Evolutionary conservation across 2,329 filamentous ascomycete species (phyloP).

Genomic region (Colletotrichum chlorophyti): DNA sequence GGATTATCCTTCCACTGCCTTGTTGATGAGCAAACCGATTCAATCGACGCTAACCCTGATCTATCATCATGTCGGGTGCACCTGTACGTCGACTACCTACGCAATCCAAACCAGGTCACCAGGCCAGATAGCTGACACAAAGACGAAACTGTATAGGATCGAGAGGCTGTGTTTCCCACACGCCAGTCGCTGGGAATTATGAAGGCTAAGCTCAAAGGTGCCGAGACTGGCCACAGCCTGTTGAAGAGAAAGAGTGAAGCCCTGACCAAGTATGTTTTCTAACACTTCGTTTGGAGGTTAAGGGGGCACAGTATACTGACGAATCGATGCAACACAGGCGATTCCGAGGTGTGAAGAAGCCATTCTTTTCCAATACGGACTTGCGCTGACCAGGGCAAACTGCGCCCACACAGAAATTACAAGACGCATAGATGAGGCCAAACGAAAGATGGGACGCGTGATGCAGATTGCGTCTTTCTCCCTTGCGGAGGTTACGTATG

Average conservation of each 20-base stretch:
- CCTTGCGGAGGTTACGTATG: slow-evolving; percentile 95
- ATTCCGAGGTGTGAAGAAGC: slow-evolving; percentile 73
- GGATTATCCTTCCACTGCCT: too few relatives aligned
- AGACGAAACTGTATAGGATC: slow-evolving; percentile 63
- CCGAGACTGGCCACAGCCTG: slow-evolving; percentile 89
- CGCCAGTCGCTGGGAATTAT: slow-evolving; percentile 95
- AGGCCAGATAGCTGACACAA: not conserved
- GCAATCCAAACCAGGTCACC: not conserved
- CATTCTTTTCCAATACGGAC: not conserved
- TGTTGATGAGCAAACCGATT: not conserved
- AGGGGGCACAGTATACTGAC: not conserved
- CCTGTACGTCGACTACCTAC: slow-evolving; percentile 38
- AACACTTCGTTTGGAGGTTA: too few relatives aligned
- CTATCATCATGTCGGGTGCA: slow-evolving; percentile 45
- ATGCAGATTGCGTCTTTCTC: slow-evolving; percentile 99
- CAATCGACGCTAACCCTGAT: not conserved
- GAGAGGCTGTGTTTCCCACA: slow-evolving; percentile 96
- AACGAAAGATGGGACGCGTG: slow-evolving; percentile 98
- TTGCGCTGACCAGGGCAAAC: not conserved
- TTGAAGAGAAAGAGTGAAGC: slow-evolving; percentile 98
- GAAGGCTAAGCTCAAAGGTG: slow-evolving; percentile 97
- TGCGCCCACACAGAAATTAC: slow-evolving; percentile 76
- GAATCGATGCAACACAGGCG: slow-evolving; percentile 62
- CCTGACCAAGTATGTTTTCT: slow-evolving; percentile 81
- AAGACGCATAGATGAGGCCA: slow-evolving; percentile 95